Conservation (phyloP, 192 early-diverging fungal species). For the Umbelopsis vinacea region DNA sequence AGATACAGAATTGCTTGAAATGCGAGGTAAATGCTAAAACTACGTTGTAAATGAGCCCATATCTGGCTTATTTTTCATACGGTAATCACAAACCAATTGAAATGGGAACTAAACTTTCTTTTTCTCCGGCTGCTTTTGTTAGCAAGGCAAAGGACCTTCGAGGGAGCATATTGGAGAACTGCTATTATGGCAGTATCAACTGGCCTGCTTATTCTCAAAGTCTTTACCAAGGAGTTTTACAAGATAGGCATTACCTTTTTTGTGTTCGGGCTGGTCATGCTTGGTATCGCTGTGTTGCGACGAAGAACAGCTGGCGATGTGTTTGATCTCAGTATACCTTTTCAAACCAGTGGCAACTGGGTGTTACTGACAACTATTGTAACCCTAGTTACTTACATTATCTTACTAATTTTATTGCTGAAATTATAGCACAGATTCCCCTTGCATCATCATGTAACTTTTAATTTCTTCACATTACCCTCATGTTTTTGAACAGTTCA, state of each 20-base stretch:
- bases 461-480: background rate
- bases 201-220: slow-evolving; percentile 55
- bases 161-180: slow-evolving; percentile 65
- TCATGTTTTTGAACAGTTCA: too few relatives aligned
- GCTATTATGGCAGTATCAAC: slow-evolving; percentile 56
- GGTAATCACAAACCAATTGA: background rate
- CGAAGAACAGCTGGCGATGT: slow-evolving; percentile 52
- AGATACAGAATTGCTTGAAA: slow-evolving; percentile 52
- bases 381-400: slow-evolving; percentile 48
- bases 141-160: slow-evolving; percentile 64
- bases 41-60: background rate
- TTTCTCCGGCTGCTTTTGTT: background rate
- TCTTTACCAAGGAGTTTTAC: slow-evolving; percentile 61
- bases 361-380: slow-evolving; percentile 52
- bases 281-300: slow-evolving; percentile 52
- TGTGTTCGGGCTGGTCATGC: slow-evolving; percentile 51
- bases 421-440: slow-evolving; percentile 12
- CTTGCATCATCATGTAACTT: background rate
- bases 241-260: slow-evolving; percentile 61
- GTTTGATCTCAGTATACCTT: slow-evolving; percentile 58
- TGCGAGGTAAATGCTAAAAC: slow-evolving; percentile 42
- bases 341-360: slow-evolving; percentile 58
- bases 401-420: slow-evolving; percentile 46
- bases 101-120: slow-evolving; percentile 4
- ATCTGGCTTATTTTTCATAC: background rate